Evolutionary conservation across 306 rosid genomes (phyloP).

Genomic region (Cicer judaicum): DNA sequence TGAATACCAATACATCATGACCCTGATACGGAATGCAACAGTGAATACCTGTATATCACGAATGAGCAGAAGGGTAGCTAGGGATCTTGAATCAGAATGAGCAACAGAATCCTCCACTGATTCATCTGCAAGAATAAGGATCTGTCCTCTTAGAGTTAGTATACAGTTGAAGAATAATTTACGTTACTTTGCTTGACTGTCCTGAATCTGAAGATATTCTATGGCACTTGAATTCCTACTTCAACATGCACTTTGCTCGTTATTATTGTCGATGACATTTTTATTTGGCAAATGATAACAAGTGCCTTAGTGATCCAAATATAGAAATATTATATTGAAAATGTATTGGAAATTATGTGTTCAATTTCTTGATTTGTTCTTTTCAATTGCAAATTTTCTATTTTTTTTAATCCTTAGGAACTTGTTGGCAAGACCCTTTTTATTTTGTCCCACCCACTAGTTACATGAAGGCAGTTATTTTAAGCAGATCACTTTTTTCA

Average conservation of each 20-base stretch:
- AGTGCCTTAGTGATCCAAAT: no score
- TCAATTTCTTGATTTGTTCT: no score
- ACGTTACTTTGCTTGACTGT: constrained; percentile 6
- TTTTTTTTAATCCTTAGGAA: no score
- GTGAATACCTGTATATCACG: constrained; percentile 89
- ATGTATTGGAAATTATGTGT: no score
- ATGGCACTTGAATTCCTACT: constrained; percentile 15
- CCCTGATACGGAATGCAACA: constrained; percentile 32
- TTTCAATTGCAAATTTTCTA: no score
- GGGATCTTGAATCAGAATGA: constrained; percentile 95
- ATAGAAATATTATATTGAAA: no score
- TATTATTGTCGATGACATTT: constrained; percentile 25
- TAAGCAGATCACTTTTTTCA: neutral
- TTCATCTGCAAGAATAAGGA: constrained; percentile 98
- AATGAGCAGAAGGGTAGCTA: constrained; percentile 96
- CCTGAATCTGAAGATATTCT: constrained; percentile 26
- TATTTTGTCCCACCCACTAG: constrained; percentile 15
- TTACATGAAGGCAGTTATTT: constrained; percentile 9
- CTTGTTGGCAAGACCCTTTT: no score
- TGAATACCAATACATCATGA: constrained; percentile 31
- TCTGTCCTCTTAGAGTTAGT: constrained; percentile 84
- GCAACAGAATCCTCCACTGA: constrained; percentile 94
- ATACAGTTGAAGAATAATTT: constrained; percentile 43
- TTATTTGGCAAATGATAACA: neutral
- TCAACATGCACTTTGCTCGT: constrained; percentile 26